Evolutionary conservation across 1,284 basidiomycete genomes (phyloP).

Genomic region (Apiotrichum siamense): DNA sequence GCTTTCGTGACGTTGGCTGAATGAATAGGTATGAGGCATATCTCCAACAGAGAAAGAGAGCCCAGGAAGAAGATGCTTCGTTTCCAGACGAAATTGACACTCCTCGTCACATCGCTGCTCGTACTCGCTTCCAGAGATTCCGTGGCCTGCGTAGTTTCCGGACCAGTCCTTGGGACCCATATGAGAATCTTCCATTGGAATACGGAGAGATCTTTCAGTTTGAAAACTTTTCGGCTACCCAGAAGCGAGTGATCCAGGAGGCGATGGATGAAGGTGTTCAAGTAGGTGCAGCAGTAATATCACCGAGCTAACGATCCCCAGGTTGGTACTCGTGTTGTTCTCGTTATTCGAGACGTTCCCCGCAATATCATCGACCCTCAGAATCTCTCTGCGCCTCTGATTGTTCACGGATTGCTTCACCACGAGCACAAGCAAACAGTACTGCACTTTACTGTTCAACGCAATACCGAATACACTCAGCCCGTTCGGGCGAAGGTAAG

Average conservation of each 20-base stretch:
- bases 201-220: slow-evolving; percentile 97
- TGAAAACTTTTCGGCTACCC: slow-evolving; percentile 85
- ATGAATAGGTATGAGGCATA: slow-evolving; percentile 59
- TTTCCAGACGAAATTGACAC: slow-evolving; percentile 99
- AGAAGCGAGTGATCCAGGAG: slow-evolving; percentile 63
- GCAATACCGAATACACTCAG: slow-evolving; percentile 90
- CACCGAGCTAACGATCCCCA: slow-evolving; percentile 35
- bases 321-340: slow-evolving; percentile 71
- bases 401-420: slow-evolving; percentile 76
- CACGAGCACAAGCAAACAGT: slow-evolving; percentile 97
- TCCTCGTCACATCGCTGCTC: slow-evolving; percentile 76
- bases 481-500: slow-evolving; percentile 83
- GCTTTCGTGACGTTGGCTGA: slow-evolving; percentile 3
- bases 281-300: slow-evolving; percentile 49
- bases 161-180: slow-evolving; percentile 95
- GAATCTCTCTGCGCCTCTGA: slow-evolving; percentile 54
- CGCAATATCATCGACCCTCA: slow-evolving; percentile 47
- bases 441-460: slow-evolving; percentile 84
- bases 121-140: slow-evolving; percentile 84
- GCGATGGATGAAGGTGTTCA: slow-evolving; percentile 62
- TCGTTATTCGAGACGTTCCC: slow-evolving; percentile 69
- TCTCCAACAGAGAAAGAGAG: slow-evolving; percentile 54
- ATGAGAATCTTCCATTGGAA: slow-evolving; percentile 89
- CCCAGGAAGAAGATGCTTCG: slow-evolving; percentile 66
- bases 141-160: slow-evolving; percentile 87